These are phyloP conservation scores for Trichosphaerium sp. DNA, from an alignment of 78 protist genomes.

Conservation along the genomic window DNA sequence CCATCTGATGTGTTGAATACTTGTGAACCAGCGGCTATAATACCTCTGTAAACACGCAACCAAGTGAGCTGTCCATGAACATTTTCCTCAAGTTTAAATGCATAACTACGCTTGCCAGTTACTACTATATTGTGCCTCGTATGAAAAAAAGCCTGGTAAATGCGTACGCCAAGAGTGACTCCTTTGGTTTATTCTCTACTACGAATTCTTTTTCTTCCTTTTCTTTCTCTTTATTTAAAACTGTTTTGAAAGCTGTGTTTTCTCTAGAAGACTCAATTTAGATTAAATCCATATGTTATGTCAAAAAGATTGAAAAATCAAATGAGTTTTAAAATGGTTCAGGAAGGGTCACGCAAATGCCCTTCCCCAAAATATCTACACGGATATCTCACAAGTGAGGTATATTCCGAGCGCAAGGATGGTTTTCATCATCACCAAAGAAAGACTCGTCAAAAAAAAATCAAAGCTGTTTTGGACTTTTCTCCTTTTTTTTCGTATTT, in stretches of 20 bases:
- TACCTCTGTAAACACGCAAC: slow-evolving; percentile 89
- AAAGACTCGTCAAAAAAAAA: neutral
- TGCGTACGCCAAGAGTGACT: slow-evolving; percentile 73
- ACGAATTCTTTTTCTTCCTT: slow-evolving; percentile 21
- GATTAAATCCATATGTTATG: slow-evolving; percentile 4
- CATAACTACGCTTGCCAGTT: too few relatives aligned
- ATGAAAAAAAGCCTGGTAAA: too few relatives aligned
- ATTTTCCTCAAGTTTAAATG: slow-evolving; percentile 87
- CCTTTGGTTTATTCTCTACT: slow-evolving; percentile 11
- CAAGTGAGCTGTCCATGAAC: slow-evolving; percentile 84
- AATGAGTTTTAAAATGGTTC: too few relatives aligned
- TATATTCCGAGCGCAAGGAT: slow-evolving; percentile 3
- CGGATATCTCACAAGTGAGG: neutral
- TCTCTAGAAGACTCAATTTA: neutral
- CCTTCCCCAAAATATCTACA: neutral
- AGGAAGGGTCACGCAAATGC: too few relatives aligned
- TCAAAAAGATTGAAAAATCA: too few relatives aligned
- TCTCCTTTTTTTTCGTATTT: too few relatives aligned
- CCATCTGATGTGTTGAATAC: slow-evolving; percentile 28
- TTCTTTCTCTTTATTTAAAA: too few relatives aligned
- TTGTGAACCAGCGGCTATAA: too few relatives aligned
- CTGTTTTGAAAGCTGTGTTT: slow-evolving; percentile 27
- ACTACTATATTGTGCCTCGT: too few relatives aligned
- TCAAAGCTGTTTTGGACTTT: neutral
- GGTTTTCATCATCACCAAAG: neutral